Conservation (phyloP, 805 yeast genomes). For the Tetrapisispora fleetii region DNA sequence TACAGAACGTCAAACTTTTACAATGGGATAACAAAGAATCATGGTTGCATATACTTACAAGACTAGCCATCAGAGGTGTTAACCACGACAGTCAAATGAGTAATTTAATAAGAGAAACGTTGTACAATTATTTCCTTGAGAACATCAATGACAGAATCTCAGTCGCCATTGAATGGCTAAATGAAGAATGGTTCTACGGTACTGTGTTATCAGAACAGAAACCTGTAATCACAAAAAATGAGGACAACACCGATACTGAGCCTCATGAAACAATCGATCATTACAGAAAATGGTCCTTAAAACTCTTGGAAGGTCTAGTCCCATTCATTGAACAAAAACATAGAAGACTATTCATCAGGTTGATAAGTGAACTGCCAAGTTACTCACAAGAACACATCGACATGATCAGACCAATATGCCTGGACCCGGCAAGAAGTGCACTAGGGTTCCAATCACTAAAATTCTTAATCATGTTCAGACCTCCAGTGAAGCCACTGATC, state of each 20-base stretch:
- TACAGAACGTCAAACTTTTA: slow-evolving; percentile 22
- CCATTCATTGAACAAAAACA: slow-evolving; percentile 80
- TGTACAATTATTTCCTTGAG: slow-evolving; percentile 62
- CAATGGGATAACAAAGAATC: slow-evolving; percentile 59
- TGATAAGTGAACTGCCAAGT: slow-evolving; percentile 80
- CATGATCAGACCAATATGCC: slow-evolving; percentile 61
- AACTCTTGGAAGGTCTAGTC: slow-evolving; percentile 64
- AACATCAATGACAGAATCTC: slow-evolving; percentile 68
- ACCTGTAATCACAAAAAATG: slow-evolving; percentile 5
- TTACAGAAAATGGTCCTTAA: slow-evolving; percentile 62
- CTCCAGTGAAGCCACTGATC: slow-evolving; percentile 52
- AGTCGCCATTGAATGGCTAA: slow-evolving; percentile 80
- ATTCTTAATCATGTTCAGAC: slow-evolving; percentile 79
- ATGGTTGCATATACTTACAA: slow-evolving; percentile 65
- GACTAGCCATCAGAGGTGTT: slow-evolving; percentile 79
- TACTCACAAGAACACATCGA: slow-evolving; percentile 52
- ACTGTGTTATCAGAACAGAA: slow-evolving; percentile 14
- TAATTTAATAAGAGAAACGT: slow-evolving; percentile 54
- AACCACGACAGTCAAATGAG: slow-evolving; percentile 37
- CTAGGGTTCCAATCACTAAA: slow-evolving; percentile 78
- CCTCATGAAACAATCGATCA: slow-evolving; percentile 22
- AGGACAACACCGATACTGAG: slow-evolving; percentile 29
- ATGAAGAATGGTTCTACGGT: slow-evolving; percentile 85
- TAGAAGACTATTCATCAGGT: slow-evolving; percentile 67
- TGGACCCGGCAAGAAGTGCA: slow-evolving; percentile 73